Percentiles rank a stretch among this genome's conserved stretches.
Evolutionary conservation across 169 alveolate species (phyloP).

Genomic region (Eimeria necatrix): DNA sequence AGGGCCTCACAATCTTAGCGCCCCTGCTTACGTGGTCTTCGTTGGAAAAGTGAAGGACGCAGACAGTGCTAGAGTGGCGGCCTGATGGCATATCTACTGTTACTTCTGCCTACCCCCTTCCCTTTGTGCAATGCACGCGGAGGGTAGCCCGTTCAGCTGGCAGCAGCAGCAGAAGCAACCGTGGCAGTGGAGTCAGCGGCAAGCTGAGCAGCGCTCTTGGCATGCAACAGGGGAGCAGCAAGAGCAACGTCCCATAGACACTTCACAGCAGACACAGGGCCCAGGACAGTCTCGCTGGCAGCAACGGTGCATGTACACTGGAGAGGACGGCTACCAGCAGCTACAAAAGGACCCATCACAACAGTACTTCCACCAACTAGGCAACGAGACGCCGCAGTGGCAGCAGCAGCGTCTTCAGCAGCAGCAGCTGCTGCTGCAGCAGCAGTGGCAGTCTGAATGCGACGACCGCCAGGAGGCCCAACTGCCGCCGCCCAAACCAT

Average conservation of each 20-base stretch:
- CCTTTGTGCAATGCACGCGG: no score
- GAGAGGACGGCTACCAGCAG: no score
- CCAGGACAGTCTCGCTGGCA: no score
- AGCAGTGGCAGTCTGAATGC: background rate
- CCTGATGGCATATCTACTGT: no score
- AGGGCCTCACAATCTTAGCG: no score
- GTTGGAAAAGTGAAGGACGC: no score
- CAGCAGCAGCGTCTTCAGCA: background rate
- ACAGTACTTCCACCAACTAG: background rate
- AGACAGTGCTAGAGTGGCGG: no score
- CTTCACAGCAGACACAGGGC: background rate
- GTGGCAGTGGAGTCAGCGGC: background rate
- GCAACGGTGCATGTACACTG: no score
- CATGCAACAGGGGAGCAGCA: background rate
- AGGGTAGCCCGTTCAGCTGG: background rate
- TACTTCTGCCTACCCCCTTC: no score
- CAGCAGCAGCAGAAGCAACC: conserved; percentile 21
- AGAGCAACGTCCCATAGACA: background rate
- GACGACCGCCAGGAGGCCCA: background rate
- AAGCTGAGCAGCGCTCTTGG: conserved; percentile 1
- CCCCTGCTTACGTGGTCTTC: no score
- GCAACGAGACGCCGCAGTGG: background rate
- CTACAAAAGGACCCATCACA: background rate
- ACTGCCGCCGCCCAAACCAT: background rate
- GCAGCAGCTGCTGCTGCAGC: background rate